Conservation (phyloP, 2,329 filamentous ascomycete species). For the Cladosporium sp. region DNA sequence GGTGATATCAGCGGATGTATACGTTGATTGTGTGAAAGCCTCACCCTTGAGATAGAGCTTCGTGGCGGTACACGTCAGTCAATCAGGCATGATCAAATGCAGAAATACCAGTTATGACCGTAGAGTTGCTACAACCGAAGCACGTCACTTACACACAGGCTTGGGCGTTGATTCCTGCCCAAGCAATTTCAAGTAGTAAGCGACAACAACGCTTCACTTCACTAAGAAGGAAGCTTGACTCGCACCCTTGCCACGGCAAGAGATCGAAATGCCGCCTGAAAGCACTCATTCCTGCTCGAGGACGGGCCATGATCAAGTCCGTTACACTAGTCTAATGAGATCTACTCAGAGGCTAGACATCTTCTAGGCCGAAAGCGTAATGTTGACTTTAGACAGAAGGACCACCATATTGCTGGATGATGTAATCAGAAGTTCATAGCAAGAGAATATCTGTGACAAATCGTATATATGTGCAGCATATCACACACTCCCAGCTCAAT, state of each 20-base stretch:
- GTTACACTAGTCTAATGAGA: background rate
- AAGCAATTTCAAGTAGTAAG: background rate
- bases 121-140: background rate
- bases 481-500: background rate
- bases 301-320: background rate
- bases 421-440: background rate
- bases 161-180: background rate
- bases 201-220: too few relatives aligned
- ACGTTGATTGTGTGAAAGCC: background rate
- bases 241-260: background rate
- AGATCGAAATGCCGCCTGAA: background rate
- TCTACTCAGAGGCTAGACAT: background rate
- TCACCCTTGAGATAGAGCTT: background rate
- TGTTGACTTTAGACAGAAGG: background rate
- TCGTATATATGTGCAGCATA: background rate
- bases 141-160: background rate
- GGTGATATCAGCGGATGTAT: background rate
- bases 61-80: background rate
- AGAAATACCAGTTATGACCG: too few relatives aligned
- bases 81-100: background rate
- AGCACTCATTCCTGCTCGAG: background rate
- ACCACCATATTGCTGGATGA: background rate
- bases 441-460: background rate
- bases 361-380: background rate
- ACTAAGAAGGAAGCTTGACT: background rate